Conservation (phyloP, 306 rosid species). For the Trichosanthes truncata region DNA sequence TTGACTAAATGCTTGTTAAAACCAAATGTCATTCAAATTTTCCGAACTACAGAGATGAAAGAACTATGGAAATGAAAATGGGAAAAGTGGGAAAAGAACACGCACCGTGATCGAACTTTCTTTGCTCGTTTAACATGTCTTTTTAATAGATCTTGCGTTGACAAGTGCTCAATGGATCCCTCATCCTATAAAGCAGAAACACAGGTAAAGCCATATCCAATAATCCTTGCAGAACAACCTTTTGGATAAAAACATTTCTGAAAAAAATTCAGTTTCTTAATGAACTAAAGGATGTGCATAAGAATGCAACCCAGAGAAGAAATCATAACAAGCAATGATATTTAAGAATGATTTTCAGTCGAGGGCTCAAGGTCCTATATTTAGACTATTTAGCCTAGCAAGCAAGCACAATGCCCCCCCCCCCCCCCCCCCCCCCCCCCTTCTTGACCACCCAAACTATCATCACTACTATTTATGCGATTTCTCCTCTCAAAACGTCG, state of each 20-base stretch:
- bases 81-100: background rate
- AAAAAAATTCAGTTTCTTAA: background rate
- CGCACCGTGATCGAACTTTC: conserved; percentile 70
- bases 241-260: background rate
- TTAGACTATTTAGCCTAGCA: background rate
- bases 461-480: background rate
- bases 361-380: background rate
- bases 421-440: background rate
- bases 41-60: background rate
- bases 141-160: conserved; percentile 49
- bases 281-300: background rate
- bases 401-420: background rate
- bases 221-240: background rate
- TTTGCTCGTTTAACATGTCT: conserved; percentile 74
- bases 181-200: conserved; percentile 28
- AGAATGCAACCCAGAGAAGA: background rate
- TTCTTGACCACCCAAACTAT: background rate
- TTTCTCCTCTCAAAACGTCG: background rate
- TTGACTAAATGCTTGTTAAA: background rate
- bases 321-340: background rate
- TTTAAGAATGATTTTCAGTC: background rate
- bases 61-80: background rate
- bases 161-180: conserved; percentile 33
- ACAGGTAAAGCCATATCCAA: background rate
- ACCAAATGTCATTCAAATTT: background rate